These are phyloP conservation scores for Arthrocladium fulminans DNA, from an alignment of 2,329 filamentous ascomycete species.

Conservation along the genomic window DNA sequence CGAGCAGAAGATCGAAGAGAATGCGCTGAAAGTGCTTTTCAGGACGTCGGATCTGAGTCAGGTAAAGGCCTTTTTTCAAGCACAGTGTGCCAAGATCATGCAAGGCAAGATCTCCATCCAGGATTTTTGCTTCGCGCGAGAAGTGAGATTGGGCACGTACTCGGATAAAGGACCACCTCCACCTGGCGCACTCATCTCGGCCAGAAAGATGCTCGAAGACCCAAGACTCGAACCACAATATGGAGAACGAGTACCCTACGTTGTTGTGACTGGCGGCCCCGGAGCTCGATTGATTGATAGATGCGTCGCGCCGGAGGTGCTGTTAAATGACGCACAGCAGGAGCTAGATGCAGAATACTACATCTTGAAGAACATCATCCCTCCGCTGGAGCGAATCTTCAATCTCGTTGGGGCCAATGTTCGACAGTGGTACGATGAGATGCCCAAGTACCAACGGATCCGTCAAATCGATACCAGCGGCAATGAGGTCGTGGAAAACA, in stretches of 20 bases:
- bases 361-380: constrained; percentile 90
- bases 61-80: constrained; percentile 83
- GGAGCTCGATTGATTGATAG: constrained; percentile 79
- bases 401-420: constrained; percentile 92
- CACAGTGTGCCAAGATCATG: constrained; percentile 89
- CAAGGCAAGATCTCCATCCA: constrained; percentile 77
- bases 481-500: constrained; percentile 19
- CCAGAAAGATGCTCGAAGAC: constrained; percentile 77
- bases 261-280: constrained; percentile 81
- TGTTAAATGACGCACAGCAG: constrained; percentile 66
- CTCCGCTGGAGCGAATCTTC: constrained; percentile 90
- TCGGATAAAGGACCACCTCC: constrained; percentile 70
- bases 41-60: constrained; percentile 79
- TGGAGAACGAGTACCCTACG: constrained; percentile 88
- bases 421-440: constrained; percentile 85
- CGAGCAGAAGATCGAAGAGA: constrained; percentile 94
- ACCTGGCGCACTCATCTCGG: constrained; percentile 79
- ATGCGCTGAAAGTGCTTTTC: constrained; percentile 78
- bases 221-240: constrained; percentile 84
- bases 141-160: constrained; percentile 85
- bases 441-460: constrained; percentile 81
- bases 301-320: constrained; percentile 75
- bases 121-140: constrained; percentile 90
- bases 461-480: constrained; percentile 47
- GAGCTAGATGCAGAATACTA: constrained; percentile 93